These are phyloP conservation scores for Scleroderma bovista DNA, from an alignment of 768 basidiomycete species.

Conservation along the genomic window DNA sequence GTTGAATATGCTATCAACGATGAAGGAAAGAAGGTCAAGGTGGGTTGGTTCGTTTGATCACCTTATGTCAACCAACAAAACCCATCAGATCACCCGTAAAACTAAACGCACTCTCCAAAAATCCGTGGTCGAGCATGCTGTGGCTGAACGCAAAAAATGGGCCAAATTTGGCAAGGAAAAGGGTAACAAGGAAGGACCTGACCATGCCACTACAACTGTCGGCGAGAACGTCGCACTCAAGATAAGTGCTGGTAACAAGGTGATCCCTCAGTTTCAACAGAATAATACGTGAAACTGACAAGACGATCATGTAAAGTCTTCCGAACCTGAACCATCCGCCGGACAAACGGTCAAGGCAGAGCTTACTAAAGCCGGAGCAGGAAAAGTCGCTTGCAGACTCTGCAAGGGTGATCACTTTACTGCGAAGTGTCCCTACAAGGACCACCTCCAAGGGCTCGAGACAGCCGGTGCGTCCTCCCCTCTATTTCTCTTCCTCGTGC, in stretches of 20 bases:
- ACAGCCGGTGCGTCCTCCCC: conserved; percentile 41
- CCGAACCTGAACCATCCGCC: conserved; percentile 61
- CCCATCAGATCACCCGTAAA: conserved; percentile 71
- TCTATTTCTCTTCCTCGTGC: background rate
- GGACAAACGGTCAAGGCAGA: conserved; percentile 64
- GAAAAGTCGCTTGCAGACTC: conserved; percentile 86
- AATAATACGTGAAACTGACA: background rate
- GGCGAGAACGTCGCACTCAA: conserved; percentile 68
- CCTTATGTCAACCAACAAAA: background rate
- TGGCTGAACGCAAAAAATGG: conserved; percentile 93
- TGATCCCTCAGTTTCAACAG: conserved; percentile 14
- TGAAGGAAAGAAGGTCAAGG: conserved; percentile 93
- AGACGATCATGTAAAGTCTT: conserved; percentile 31
- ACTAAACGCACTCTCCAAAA: conserved; percentile 86
- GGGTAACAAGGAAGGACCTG: conserved; percentile 82
- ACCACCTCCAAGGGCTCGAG: conserved; percentile 76
- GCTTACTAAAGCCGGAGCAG: conserved; percentile 68
- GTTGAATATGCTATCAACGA: conserved; percentile 84
- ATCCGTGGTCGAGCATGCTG: conserved; percentile 87
- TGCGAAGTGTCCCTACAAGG: conserved; percentile 97
- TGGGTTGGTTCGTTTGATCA: no score
- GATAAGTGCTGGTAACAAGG: conserved; percentile 59
- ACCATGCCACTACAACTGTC: conserved; percentile 90
- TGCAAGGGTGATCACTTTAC: conserved; percentile 99
- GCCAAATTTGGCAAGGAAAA: conserved; percentile 89